Conservation (phyloP, 495 filamentous ascomycete species). For the Lindgomyces ingoldianus region DNA sequence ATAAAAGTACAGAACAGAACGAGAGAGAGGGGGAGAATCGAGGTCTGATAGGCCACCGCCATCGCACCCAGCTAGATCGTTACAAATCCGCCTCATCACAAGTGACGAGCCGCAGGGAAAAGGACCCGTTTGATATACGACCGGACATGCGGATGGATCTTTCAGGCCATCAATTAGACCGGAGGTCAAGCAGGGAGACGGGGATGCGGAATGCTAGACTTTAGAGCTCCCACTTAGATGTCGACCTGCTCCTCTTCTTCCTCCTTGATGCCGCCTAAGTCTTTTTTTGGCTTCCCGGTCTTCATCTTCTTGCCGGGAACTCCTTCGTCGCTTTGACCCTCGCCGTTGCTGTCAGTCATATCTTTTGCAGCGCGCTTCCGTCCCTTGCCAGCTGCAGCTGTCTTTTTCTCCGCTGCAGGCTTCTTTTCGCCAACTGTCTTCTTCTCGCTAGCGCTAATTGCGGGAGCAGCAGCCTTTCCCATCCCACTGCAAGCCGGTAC, state of each 20-base stretch:
- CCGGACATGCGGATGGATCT: too few relatives aligned
- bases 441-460: background rate
- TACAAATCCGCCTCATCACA: too few relatives aligned
- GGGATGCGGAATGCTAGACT: background rate
- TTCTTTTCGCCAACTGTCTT: background rate
- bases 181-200: background rate
- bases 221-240: background rate
- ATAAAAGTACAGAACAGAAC: too few relatives aligned
- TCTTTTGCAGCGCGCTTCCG: background rate
- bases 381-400: background rate
- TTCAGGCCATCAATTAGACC: too few relatives aligned
- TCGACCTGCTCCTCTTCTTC: background rate
- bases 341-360: background rate
- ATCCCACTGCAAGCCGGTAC: background rate
- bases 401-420: background rate
- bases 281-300: background rate
- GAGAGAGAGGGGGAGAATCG: too few relatives aligned
- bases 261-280: background rate
- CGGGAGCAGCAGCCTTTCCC: too few relatives aligned
- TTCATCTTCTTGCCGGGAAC: background rate
- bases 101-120: too few relatives aligned
- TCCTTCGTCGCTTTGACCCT: background rate
- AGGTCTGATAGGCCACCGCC: too few relatives aligned
- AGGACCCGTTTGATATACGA: too few relatives aligned
- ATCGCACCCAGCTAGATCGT: too few relatives aligned